Percentiles rank a stretch among this genome's conserved stretches.
phyloP scores from a whole-genome alignment of 768 basidiomycete genomes.

The Russula sp. region DNA sequence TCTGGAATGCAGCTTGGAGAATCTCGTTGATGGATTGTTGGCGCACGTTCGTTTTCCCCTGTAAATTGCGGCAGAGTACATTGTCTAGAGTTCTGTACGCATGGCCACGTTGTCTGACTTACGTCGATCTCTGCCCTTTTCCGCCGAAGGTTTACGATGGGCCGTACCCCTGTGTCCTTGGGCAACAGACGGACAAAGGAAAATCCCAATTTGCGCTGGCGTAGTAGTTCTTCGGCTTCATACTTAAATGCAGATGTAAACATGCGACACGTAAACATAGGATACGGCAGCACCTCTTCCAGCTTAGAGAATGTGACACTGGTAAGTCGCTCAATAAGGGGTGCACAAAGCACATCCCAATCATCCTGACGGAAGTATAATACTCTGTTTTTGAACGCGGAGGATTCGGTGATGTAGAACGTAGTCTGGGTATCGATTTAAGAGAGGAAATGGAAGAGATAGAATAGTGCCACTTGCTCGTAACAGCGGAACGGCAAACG shows the following conservation, averaged over 20 bases:
- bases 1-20: slow-evolving; percentile 77
- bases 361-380: slow-evolving; percentile 94
- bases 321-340: slow-evolving; percentile 72
- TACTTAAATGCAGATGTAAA: slow-evolving; percentile 35
- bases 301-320: slow-evolving; percentile 65
- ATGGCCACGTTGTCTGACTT: slow-evolving; percentile 1
- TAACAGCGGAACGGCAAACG: slow-evolving; percentile 71
- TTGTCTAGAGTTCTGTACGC: slow-evolving; percentile 30
- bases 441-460: not conserved
- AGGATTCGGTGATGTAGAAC: slow-evolving; percentile 92
- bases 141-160: slow-evolving; percentile 84
- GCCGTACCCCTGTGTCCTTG: slow-evolving; percentile 91
- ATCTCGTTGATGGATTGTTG: slow-evolving; percentile 81
- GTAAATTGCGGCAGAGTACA: not conserved
- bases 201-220: slow-evolving; percentile 71
- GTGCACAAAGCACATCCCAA: slow-evolving; percentile 79
- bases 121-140: slow-evolving; percentile 37
- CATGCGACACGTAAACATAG: not conserved
- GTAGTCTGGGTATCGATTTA: slow-evolving; percentile 53
- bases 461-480: slow-evolving; percentile 44
- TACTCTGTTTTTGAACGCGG: slow-evolving; percentile 73
- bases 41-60: slow-evolving; percentile 19
- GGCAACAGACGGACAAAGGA: slow-evolving; percentile 87
- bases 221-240: slow-evolving; percentile 59
- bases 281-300: slow-evolving; percentile 45